A percentile compares a stretch with the other conserved stretches of the same genome.
Conservation (phyloP, 306 rosid genomes). For the Rosa lucieae region DNA sequence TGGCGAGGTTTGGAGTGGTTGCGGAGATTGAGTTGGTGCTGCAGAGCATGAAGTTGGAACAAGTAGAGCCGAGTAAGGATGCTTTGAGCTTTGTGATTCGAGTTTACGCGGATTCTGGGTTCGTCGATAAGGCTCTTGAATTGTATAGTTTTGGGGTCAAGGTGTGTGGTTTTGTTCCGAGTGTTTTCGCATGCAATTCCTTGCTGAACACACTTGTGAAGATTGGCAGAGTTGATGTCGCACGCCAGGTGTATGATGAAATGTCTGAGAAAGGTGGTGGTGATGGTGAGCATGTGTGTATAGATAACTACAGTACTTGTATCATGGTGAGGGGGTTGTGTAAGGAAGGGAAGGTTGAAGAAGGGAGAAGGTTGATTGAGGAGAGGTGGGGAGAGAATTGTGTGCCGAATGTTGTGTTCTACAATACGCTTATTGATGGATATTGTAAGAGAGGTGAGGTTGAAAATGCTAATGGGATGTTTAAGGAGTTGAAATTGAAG, state of each 20-base stretch:
- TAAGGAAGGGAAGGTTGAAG: constrained; percentile 56
- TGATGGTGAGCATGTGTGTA: constrained; percentile 19
- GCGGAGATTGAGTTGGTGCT: constrained; percentile 53
- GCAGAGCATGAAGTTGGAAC: constrained; percentile 39
- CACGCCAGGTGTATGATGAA: constrained; percentile 65
- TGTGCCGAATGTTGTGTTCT: constrained; percentile 71
- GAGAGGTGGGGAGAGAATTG: constrained; percentile 72
- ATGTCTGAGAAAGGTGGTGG: constrained; percentile 42
- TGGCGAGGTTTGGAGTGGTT: constrained; percentile 55
- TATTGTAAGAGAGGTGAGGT: constrained; percentile 67
- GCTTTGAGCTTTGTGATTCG: constrained; percentile 48
- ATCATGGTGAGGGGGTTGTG: constrained; percentile 70
- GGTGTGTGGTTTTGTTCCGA: constrained; percentile 46
- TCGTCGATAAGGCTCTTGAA: constrained; percentile 56
- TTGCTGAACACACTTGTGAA: constrained; percentile 51
- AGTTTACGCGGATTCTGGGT: constrained; percentile 53
- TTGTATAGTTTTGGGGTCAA: constrained; percentile 35
- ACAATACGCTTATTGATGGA: constrained; percentile 67
- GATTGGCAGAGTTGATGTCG: constrained; percentile 42
- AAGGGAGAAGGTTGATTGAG: constrained; percentile 57
- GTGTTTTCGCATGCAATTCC: constrained; percentile 51
- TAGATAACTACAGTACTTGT: constrained; percentile 71
- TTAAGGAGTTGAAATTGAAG: constrained; percentile 63
- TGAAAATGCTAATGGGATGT: constrained; percentile 42
- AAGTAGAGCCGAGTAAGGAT: constrained; percentile 49